Base-by-base conservation (phyloP, 352 stramenopile species). In the Phytophthora nicotianae region DNA sequence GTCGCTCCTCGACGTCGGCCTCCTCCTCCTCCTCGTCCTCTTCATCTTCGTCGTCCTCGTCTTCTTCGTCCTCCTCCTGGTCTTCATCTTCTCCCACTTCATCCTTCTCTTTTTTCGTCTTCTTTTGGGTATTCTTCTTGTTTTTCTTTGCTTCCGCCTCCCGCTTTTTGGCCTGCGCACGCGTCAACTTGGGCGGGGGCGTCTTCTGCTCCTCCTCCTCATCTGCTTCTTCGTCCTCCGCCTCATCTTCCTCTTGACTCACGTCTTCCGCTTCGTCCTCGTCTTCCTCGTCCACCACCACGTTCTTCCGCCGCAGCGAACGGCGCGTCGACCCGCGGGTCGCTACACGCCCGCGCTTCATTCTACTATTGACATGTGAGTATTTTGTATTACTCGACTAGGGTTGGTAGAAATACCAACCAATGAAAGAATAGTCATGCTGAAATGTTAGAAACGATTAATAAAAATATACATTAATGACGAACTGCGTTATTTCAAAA, bases 211-310 rank as follows among this genome's bases (percentile, higher is more conserved):
- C 53, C 26, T 75, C 67, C 0, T 77, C 72, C 10, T 73, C 64
- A 26, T 72, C 54, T 27, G 68, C 69, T 20, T 68, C 56, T 27
- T 72, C 66, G 29, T 77, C 65, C 4, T 72, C 61, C 2, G 73
- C 70, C 2, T 77, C 71, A 16, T 76, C 54, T 40, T 73, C 59
- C n/a, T 65, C 70, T 19, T 75, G 55, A 37, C 54, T 65, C 33
- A n/a, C 33, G 16, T 62, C 57, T 16, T 68, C 70, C 11, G 48
- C 62, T 7, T 62, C 68, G 0, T 65, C 73, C n/a, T 77, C 63
- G 47, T 90, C 81, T 6, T 81, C 70, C 17, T 89, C 79, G 49
- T 91, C 82, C 21, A 84, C 65, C 32, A 93, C 83, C 27, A 93
- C 59, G 57, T 91, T 93, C 56, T 89, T 91, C 23, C 85, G 81